Evolutionary conservation across 495 filamentous ascomycete species (phyloP).

Genomic region (Aspergillus conjunctus): DNA sequence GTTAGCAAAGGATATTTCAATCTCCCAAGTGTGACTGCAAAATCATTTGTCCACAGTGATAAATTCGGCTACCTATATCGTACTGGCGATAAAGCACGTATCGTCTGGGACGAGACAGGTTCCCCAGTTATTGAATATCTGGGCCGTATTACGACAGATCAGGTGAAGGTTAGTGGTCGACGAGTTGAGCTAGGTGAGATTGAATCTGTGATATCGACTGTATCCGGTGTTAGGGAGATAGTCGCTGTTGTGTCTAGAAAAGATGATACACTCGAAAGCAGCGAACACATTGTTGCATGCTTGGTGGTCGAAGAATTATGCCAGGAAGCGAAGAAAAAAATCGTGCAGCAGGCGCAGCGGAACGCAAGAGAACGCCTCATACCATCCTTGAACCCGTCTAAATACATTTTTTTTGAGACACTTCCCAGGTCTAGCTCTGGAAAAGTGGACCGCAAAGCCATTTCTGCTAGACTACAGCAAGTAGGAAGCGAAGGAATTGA

Average conservation of each 20-base stretch:
- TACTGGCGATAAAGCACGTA: conserved; percentile 71
- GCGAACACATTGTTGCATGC: conserved; percentile 32
- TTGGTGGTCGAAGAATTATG: conserved; percentile 23
- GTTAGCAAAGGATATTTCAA: conserved; percentile 50
- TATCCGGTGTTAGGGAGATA: conserved; percentile 24
- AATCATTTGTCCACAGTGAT: conserved; percentile 42
- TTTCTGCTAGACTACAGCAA: conserved; percentile 20
- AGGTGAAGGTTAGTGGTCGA: conserved; percentile 90
- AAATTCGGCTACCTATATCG: conserved; percentile 61
- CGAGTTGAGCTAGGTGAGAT: conserved; percentile 89
- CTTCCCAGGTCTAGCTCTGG: conserved; percentile 31
- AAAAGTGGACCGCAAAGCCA: conserved; percentile 30
- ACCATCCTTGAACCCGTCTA: conserved; percentile 27
- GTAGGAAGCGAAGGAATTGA: conserved; percentile 1
- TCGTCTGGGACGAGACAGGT: conserved; percentile 43
- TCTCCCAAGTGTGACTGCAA: conserved; percentile 39
- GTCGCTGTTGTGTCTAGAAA: conserved; percentile 24
- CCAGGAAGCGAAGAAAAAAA: conserved; percentile 27
- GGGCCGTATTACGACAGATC: conserved; percentile 73
- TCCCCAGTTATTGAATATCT: conserved; percentile 53
- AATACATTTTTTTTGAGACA: conserved; percentile 25
- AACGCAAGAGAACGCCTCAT: conserved; percentile 39
- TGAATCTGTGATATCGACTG: conserved; percentile 46
- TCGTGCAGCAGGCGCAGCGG: conserved; percentile 44
- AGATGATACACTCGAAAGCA: conserved; percentile 21